A percentile compares a stretch with the other conserved stretches of the same genome.
These are phyloP conservation scores for Aspergillus japonicus DNA, from an alignment of 2,329 filamentous ascomycete species.

Conservation along the genomic window DNA sequence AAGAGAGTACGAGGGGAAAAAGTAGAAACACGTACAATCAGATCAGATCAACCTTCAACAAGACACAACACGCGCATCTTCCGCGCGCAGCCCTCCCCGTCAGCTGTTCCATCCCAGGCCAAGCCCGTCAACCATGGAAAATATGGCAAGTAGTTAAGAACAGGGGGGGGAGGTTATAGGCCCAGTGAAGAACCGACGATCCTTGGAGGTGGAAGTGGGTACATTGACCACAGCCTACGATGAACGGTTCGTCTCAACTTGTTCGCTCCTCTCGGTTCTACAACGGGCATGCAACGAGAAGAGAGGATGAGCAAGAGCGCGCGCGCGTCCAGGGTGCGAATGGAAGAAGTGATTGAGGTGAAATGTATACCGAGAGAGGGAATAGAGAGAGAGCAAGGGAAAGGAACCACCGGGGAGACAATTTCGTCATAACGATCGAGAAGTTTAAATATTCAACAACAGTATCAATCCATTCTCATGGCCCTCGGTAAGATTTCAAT, in stretches of 20 bases:
- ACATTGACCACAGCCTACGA: conserved; percentile 24
- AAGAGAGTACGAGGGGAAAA: no score
- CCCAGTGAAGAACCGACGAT: conserved; percentile 21
- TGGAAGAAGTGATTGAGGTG: neutral
- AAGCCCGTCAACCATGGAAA: conserved; percentile 19
- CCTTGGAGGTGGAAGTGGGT: conserved; percentile 22
- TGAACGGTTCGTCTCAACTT: conserved; percentile 8
- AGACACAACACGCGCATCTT: no score
- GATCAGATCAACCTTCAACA: no score
- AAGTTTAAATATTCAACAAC: neutral
- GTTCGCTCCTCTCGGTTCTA: conserved; percentile 16
- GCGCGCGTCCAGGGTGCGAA: no score
- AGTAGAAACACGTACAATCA: no score
- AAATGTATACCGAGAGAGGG: no score
- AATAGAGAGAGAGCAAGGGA: conserved; percentile 1
- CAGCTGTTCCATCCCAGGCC: conserved; percentile 20
- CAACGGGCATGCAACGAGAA: conserved; percentile 14
- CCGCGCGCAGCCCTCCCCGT: neutral
- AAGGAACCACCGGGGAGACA: neutral
- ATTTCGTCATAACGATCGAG: neutral
- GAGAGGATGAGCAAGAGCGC: neutral
- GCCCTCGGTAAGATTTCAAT: neutral
- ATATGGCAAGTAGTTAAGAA: conserved; percentile 10
- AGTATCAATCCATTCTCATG: neutral
- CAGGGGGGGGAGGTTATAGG: conserved; percentile 11